These are phyloP conservation scores for Azolla pinnata DNA, from an alignment of 75 land plant genomes.

Conservation along the genomic window DNA sequence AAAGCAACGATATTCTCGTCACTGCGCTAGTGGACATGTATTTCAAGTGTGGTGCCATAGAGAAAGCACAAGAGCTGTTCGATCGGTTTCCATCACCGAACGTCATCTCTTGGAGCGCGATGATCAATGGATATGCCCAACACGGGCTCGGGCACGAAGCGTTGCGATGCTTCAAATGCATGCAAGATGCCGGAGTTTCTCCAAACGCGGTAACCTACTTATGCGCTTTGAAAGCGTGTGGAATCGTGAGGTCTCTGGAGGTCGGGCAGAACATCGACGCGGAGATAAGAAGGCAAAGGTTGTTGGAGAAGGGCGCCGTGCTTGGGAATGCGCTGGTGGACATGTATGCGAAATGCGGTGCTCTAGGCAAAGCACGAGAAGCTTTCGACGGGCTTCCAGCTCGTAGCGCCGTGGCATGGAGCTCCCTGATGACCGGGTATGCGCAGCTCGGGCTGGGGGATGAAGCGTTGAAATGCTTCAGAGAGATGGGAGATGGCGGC, in stretches of 20 bases:
- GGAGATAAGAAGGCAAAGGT: not conserved
- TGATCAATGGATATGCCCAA: conserved; percentile 16
- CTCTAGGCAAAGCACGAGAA: conserved; percentile 7
- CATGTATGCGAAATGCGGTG: conserved; percentile 18
- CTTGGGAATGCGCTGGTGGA: conserved; percentile 15
- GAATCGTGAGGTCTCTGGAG: not conserved
- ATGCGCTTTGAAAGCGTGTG: conserved; percentile 10
- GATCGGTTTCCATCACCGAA: not conserved
- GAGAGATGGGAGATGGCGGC: conserved; percentile 4
- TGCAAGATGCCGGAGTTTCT: conserved; percentile 6
- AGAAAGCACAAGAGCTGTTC: conserved; percentile 13
- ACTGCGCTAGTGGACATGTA: no score
- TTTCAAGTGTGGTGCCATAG: conserved; percentile 15
- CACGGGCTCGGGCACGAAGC: conserved; percentile 3
- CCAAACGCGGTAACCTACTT: conserved; percentile 8
- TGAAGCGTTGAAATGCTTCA: conserved; percentile 11
- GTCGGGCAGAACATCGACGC: not conserved
- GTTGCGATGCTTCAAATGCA: conserved; percentile 6
- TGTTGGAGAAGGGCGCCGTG: not conserved
- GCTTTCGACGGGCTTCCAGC: conserved; percentile 7
- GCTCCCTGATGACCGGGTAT: conserved; percentile 13
- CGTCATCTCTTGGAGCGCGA: conserved; percentile 16
- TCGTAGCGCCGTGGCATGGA: conserved; percentile 11
- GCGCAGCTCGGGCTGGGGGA: conserved; percentile 4
- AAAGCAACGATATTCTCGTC: no score